A percentile compares a stretch with the other conserved stretches of the same genome.
phyloP scores from a whole-genome alignment of 352 stramenopile genomes.

The Phytopythium helicoides region DNA sequence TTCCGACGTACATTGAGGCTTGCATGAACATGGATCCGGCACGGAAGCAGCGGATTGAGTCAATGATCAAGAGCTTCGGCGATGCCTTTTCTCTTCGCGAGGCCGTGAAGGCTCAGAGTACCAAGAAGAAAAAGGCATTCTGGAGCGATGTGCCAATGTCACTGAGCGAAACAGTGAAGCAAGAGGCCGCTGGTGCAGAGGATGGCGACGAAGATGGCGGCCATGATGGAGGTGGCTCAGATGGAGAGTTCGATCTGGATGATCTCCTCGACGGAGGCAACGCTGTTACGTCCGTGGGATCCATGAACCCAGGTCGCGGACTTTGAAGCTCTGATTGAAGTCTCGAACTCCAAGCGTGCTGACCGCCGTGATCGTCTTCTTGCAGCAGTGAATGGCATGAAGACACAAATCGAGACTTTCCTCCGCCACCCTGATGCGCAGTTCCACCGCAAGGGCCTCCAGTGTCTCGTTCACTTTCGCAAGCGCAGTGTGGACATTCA shows the following conservation, averaged over 20 bases:
- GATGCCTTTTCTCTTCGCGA: constrained; percentile 77
- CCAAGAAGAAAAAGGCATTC: constrained; percentile 74
- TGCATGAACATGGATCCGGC: constrained; percentile 60
- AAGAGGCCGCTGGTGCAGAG: constrained; percentile 20
- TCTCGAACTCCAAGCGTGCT: constrained; percentile 35
- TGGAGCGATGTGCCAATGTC: constrained; percentile 64
- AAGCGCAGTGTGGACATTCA: constrained; percentile 68
- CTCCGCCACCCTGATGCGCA: constrained; percentile 37
- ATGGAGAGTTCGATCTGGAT: constrained; percentile 69
- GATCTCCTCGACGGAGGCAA: constrained; percentile 64
- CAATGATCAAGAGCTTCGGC: constrained; percentile 65
- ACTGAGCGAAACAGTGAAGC: constrained; percentile 41
- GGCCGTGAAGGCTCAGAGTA: constrained; percentile 58
- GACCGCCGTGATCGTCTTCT: constrained; percentile 29
- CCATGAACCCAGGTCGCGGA: constrained; percentile 84
- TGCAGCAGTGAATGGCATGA: constrained; percentile 63
- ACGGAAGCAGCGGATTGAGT: constrained; percentile 41
- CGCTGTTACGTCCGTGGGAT: constrained; percentile 60
- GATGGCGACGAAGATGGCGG: constrained; percentile 18
- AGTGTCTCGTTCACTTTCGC: constrained; percentile 72
- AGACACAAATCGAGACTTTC: constrained; percentile 64
- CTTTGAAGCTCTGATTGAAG: constrained; percentile 70
- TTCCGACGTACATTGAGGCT: constrained; percentile 58
- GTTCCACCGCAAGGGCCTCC: constrained; percentile 67
- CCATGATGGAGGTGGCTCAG: constrained; percentile 43